Base-by-base conservation (phyloP, 2,329 filamentous ascomycete species). In the Penicillium sp. region DNA sequence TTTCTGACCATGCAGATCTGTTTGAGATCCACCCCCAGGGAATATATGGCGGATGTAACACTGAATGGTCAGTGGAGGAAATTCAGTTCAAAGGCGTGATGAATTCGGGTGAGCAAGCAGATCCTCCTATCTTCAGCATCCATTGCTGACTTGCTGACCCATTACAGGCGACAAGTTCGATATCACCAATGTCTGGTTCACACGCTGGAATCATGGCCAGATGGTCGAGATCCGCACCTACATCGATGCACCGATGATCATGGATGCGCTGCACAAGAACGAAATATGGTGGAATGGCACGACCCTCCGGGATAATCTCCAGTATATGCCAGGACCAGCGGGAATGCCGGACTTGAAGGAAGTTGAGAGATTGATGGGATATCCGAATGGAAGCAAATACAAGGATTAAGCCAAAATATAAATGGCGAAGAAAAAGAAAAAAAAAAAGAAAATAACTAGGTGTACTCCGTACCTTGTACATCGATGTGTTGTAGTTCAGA, bases 201-300 rank as follows among this genome's bases (percentile, higher is more conserved):
- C 69, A 11, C 61, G 66, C 38, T 72, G 71, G 71, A 16, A 70
- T 49, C 29, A 58, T 5, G 63, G 62, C 4, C 69, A 73, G 48
- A 72, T 72, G 69, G 67, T 71, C 8, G 70, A 73, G 54, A 67
- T 72, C 2, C 67, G 70, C 7, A 72, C 70, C 1, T 73, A 69
- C 41, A 69, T 72, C 19, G 70, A 72, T 27, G 60, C 68, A 13
- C 61, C 64, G 2, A 60, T 53, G 31, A 70, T 72, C 27, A 69
- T 63, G 55, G 64, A 71, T 3, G 66, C 63, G 2, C 53, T 72
- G 38, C 60, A 68, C 33, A 70, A 71, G 59, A 72, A 72, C 33
- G 70, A 72, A 49, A 59, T 71, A 31, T 72, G 70, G 70, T 70
- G 66, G 67, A 72, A 72, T 61, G 66, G 64, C 2, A 68, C 65